Base-by-base conservation (phyloP, 108 stramenopile species). In the Hondaea fermentalgiana region DNA sequence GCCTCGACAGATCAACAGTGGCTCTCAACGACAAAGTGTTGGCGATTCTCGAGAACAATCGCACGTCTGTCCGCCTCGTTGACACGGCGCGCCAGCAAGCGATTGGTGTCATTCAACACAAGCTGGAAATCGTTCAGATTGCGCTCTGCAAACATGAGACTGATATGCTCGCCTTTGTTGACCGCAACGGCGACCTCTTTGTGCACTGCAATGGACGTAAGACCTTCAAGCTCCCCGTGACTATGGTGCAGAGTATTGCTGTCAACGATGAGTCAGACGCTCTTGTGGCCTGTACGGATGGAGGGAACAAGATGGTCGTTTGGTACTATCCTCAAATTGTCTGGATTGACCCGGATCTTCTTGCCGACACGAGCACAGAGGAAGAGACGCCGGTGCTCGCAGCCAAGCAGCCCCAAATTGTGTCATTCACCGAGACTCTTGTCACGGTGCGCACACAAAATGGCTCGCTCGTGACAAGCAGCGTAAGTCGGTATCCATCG, bases 391-490 rank as follows among this genome's bases (percentile, higher is more conserved):
- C 90, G 5, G 93, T 88, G 60, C 93, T 93, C 49, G 94, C 76
- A 6, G 45, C 94, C 8, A 58, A 58, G 71, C 72, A 45, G 21
- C 60, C 93, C 5, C 44, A 49, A 28, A 60, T 93, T 60, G 42
- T 51, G 8, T 87, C 91, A 29, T 93, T 88, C 72, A 5, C 14
- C 28, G 88, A 53, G 8, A 23, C 72, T 29, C 89, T 60, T 28
- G 57, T 94, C 12, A 87, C 69, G 42, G 93, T 98, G 42, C 88
- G 88, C 19, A 94, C 96, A 0, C 96, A 96, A 5, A 96, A 96
- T 87, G 97, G 98, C 28, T 95, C 96, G 23, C 88, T 97, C 43
- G 89, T 99, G 16, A 93, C 90, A 21, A 94, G 96, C 21, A 55
- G 92, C 35, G 87, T 88, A 21, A 51, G 90, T 72, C 64, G 72